Conservation (phyloP, 2,329 filamentous ascomycete species). For the Botryosphaeria dothidea region DNA sequence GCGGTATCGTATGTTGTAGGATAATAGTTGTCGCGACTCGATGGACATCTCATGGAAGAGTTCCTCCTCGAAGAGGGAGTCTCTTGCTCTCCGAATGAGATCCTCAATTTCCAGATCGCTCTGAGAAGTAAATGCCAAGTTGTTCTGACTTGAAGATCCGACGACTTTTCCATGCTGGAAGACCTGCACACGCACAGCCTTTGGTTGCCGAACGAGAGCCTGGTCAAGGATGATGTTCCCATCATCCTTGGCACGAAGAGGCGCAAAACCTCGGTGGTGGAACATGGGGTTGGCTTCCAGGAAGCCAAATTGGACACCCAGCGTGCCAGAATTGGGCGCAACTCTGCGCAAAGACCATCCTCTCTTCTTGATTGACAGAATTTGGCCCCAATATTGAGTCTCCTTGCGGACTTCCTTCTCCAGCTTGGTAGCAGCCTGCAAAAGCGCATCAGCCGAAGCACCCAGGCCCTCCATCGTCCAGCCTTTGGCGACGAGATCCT, state of each 20-base stretch:
- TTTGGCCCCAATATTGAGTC: constrained; percentile 84
- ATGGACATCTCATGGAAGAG: constrained; percentile 86
- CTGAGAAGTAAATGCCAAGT: constrained; percentile 21
- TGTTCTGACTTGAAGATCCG: constrained; percentile 52
- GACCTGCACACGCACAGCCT: constrained; percentile 68
- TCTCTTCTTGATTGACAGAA: constrained; percentile 75
- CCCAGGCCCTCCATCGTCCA: constrained; percentile 80
- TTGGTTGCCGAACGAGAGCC: constrained; percentile 56
- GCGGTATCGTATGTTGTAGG: constrained; percentile 68
- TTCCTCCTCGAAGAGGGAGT: constrained; percentile 81
- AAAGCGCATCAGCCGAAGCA: constrained; percentile 70
- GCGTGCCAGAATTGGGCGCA: constrained; percentile 69
- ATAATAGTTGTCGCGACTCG: constrained; percentile 73
- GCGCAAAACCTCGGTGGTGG: constrained; percentile 74
- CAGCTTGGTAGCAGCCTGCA: constrained; percentile 70
- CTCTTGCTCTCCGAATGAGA: constrained; percentile 71
- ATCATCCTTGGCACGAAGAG: constrained; percentile 71
- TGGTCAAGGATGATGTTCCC: constrained; percentile 75
- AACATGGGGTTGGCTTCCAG: constrained; percentile 67
- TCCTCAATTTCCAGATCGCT: constrained; percentile 53
- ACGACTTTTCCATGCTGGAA: constrained; percentile 58
- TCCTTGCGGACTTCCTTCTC: constrained; percentile 78
- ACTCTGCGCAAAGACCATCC: constrained; percentile 85
- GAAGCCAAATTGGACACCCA: constrained; percentile 89
- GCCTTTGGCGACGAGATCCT: constrained; percentile 59